Base-by-base conservation (phyloP, 2,329 filamentous ascomycete species). In the Cephalotrichum gorgonifer region DNA sequence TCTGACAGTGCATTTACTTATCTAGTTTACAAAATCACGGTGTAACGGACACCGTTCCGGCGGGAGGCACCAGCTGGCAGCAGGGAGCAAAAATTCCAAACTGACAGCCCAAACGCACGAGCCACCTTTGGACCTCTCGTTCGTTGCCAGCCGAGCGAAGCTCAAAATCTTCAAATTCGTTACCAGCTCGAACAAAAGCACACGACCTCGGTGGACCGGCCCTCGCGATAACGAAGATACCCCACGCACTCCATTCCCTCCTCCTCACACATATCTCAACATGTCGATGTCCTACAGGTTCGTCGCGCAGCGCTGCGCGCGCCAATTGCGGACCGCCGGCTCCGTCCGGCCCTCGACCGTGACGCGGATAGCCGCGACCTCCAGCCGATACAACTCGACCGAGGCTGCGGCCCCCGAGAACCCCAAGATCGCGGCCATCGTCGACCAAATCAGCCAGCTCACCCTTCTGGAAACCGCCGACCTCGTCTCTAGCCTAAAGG, bases 381-480 rank as follows among this genome's bases (percentile, higher is more conserved):
- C 67, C 64, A 81, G 86, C 71, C 82, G 93, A 79, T 90, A 88
- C 85, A 86, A 93, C 70, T 91, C 88, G 54, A 90, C 88, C 59
- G 86, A 90, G 60, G 81, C 80, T 50, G 69, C 72, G 52, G 58
- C 74, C 50, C 66, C 78, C 59, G 69, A 74, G 54, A 95, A 87
- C 71, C 89, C 93, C 54, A 98, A 98, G 79, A 95, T 99, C 61
- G 70, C 83, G 59, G 81, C 79, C 52, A 98, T 99, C 63, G 93
- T 99, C 62, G 90, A 98, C 67, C 90, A 98, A 72, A 98, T 99
- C 69, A 95, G 91, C 72, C 84, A 93, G 79, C 85, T 99, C 79
- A 98, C 90, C 42, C 78, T 99, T 51, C 74, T 99, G 61, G 94
- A 99, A 79, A 98, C 93, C 35, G 91, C 94, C 51, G 93, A 97